These are phyloP conservation scores for Cordia subcordata DNA, from an alignment of 257 asterid genomes.

Conservation along the genomic window DNA sequence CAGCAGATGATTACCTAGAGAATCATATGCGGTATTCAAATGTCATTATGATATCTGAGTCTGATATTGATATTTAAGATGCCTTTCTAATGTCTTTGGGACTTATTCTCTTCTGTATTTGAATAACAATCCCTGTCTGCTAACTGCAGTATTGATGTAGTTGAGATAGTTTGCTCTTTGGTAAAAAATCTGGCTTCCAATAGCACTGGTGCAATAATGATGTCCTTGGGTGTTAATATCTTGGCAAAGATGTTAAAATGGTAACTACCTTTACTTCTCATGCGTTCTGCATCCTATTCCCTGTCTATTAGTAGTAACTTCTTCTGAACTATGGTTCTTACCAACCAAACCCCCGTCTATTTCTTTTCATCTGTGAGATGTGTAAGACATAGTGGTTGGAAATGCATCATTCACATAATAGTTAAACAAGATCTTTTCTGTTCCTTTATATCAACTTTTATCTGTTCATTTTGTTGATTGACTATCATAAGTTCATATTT, in stretches of 20 bases:
- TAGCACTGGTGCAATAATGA: conserved; percentile 52
- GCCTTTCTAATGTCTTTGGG: not conserved
- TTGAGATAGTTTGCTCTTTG: conserved; percentile 68
- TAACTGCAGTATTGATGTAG: conserved; percentile 64
- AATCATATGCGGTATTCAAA: conserved; percentile 41
- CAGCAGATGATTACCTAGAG: conserved; percentile 32
- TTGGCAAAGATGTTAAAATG: conserved; percentile 84
- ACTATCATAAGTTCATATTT: conserved; percentile 12
- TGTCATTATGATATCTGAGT: conserved; percentile 9
- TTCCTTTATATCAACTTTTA: not conserved
- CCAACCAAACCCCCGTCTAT: no score
- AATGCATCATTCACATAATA: not conserved
- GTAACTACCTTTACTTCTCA: conserved; percentile 29
- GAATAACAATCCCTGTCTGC: conserved; percentile 13
- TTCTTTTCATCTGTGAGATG: no score
- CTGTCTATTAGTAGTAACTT: conserved; percentile 1
- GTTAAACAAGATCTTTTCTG: not conserved
- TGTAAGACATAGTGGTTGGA: not conserved
- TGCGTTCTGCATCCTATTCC: conserved; percentile 9
- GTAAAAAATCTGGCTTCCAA: conserved; percentile 60
- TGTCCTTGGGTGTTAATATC: conserved; percentile 75
- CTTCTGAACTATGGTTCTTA: not conserved
- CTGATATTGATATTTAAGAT: conserved; percentile 7
- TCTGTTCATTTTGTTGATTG: conserved; percentile 14
- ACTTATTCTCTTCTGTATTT: conserved; percentile 12